These are phyloP conservation scores for Euclidium syriacum DNA, from an alignment of 345 rosid genomes.

Conservation along the genomic window DNA sequence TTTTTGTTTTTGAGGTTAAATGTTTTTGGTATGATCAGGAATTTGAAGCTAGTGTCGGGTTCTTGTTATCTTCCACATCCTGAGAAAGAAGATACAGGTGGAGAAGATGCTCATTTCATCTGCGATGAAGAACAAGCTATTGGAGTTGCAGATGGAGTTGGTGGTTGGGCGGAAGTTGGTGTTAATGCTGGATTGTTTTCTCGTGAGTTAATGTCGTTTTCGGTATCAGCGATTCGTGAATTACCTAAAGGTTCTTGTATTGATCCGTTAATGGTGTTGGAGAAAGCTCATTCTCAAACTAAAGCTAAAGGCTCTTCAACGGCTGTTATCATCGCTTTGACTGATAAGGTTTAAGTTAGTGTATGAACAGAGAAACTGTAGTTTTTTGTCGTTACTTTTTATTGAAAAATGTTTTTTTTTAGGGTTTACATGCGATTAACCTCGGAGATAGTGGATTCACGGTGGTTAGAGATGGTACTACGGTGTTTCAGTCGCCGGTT, in stretches of 20 bases:
- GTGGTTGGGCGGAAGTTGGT: conserved; percentile 99
- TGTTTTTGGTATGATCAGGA: conserved; percentile 38
- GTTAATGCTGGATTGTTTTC: conserved; percentile 73
- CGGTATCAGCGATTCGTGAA: conserved; percentile 65
- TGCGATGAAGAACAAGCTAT: conserved; percentile 68
- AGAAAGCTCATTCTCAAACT: conserved; percentile 79
- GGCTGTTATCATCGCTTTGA: conserved; percentile 81
- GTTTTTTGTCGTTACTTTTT: neutral
- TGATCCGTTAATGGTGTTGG: conserved; percentile 73
- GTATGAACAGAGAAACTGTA: neutral
- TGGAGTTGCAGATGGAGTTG: conserved; percentile 99
- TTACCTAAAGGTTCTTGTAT: conserved; percentile 57
- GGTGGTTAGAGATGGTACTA: conserved; percentile 77
- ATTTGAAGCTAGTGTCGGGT: conserved; percentile 66
- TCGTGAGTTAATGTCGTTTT: conserved; percentile 82
- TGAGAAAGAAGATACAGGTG: conserved; percentile 86
- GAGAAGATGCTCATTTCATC: conserved; percentile 97
- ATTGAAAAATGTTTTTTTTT: neutral
- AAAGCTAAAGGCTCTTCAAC: conserved; percentile 90
- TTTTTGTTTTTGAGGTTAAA: neutral
- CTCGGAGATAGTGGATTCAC: conserved; percentile 97
- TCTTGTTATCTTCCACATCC: conserved; percentile 92
- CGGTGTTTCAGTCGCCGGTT: conserved; percentile 79
- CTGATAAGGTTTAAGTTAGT: conserved; percentile 55
- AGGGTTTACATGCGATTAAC: conserved; percentile 80